Evolutionary conservation across 768 basidiomycete species (phyloP), one percentile per base, ranked within the genome.

Genomic region (Trametopsis cervina): DNA sequence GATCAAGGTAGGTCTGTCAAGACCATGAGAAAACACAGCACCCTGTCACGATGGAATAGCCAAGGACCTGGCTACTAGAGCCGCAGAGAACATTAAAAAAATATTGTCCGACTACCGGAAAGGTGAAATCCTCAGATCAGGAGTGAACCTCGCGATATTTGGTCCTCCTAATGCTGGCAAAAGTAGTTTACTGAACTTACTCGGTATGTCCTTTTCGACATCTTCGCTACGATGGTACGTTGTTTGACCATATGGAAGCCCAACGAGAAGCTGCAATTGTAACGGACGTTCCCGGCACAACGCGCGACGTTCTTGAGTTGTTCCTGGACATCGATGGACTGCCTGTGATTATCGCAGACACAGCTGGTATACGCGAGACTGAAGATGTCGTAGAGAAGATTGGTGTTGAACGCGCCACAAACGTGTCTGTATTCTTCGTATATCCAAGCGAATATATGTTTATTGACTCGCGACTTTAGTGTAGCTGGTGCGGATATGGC

Each of bases 151-250:
- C 7, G 84, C 88, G 12, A 93, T 96, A 33, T 92, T 93, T 58
- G 92, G 92, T 0, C 89, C 91, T 20, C 89, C 93, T 0, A 96
- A 96, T 57, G 90, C 86, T 1, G 93, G 92, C n/a, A 96, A 95
- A 68, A 92, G 89, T 59, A 89, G 84, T 57, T 63, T 92, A 17
- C 72, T 91, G 40, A 95, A 95, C 58, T 90, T 82, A 61, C 70
- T 95, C 11, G 87, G 91, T 84, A 56, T 12, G 66, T 57, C 5
- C 13, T 10, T 33, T 37, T 10, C 13, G 23, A 29, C 27, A 20
- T 27, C 38, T 24, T 40, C 33, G 17, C 4, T 27, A 2, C 15
- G 13, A 25, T 20, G 17, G 15, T 13, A 41, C 2, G 15, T 2
- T 23, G 9, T 43, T 15, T 42, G 1, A 39, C 36, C 5, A 13